These are phyloP conservation scores for Blastomyces emzantsi DNA, from an alignment of 2,329 filamentous ascomycete species.

Conservation along the genomic window DNA sequence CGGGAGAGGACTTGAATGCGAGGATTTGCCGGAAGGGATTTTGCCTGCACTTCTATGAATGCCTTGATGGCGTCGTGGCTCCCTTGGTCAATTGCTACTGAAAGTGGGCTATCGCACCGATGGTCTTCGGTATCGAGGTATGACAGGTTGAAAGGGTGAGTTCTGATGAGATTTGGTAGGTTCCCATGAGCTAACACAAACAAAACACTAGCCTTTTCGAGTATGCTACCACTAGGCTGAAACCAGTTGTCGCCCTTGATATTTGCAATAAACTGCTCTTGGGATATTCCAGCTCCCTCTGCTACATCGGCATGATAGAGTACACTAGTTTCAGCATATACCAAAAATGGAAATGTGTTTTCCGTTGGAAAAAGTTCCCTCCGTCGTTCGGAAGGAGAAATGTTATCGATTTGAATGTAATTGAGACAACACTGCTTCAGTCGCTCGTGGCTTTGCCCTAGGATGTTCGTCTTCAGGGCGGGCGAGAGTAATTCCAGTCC, in stretches of 20 bases:
- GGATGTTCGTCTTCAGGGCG: slow-evolving; percentile 18
- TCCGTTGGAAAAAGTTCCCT: not conserved
- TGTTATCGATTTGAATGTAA: not conserved
- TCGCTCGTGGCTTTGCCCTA: slow-evolving; percentile 33
- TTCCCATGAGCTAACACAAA: not conserved
- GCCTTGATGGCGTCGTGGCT: not conserved
- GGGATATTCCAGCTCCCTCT: not conserved
- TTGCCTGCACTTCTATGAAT: not conserved
- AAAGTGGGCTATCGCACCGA: too few relatives aligned
- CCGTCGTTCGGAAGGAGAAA: too few relatives aligned
- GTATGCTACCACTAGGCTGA: too few relatives aligned
- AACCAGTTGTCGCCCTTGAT: not conserved
- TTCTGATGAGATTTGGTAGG: not conserved
- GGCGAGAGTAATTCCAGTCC: not conserved
- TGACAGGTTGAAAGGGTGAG: not conserved
- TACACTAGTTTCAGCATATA: not conserved
- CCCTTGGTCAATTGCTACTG: not conserved
- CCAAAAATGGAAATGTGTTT: not conserved
- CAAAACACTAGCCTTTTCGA: not conserved
- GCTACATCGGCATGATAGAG: slow-evolving; percentile 5
- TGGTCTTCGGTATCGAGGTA: too few relatives aligned
- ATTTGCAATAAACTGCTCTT: not conserved
- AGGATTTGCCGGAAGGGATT: not conserved
- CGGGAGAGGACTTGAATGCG: not conserved
- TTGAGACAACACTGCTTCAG: slow-evolving; percentile 28